phyloP scores from a whole-genome alignment of 768 basidiomycete species.

The Boletus eberwhitei region DNA sequence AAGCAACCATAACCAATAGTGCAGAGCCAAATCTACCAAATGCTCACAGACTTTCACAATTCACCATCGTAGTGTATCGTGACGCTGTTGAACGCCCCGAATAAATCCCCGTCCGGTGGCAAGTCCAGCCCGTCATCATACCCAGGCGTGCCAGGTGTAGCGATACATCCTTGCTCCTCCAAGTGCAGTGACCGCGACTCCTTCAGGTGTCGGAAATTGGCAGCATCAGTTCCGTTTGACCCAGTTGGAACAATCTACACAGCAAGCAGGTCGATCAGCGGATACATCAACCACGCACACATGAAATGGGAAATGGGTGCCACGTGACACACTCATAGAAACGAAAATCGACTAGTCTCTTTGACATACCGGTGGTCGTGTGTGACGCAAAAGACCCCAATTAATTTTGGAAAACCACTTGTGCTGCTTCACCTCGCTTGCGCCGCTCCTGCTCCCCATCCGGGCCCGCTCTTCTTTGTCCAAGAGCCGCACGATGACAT shows the following conservation, averaged over 20 bases:
- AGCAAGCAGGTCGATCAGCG: constrained; percentile 24
- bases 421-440: constrained; percentile 98
- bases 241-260: constrained; percentile 72
- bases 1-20: too few species aligned
- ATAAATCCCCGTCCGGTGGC: constrained; percentile 59
- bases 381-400: constrained; percentile 94
- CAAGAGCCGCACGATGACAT: constrained; percentile 79
- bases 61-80: constrained; percentile 86
- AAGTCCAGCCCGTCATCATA: constrained; percentile 44
- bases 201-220: constrained; percentile 87
- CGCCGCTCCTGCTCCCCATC: constrained; percentile 88
- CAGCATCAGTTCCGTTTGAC: constrained; percentile 76
- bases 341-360: not conserved
- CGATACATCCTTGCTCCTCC: constrained; percentile 55
- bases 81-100: constrained; percentile 87
- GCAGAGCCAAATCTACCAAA: too few species aligned
- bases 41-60: constrained; percentile 14
- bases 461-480: constrained; percentile 90
- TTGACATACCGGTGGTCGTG: constrained; percentile 80
- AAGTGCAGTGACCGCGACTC: constrained; percentile 91
- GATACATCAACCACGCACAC: constrained; percentile 15
- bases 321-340: constrained; percentile 9
- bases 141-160: constrained; percentile 38
- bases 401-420: constrained; percentile 97
- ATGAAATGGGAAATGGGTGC: constrained; percentile 8